Conservation (phyloP, 2,329 filamentous ascomycete species). For the Cytospora schulzeri region DNA sequence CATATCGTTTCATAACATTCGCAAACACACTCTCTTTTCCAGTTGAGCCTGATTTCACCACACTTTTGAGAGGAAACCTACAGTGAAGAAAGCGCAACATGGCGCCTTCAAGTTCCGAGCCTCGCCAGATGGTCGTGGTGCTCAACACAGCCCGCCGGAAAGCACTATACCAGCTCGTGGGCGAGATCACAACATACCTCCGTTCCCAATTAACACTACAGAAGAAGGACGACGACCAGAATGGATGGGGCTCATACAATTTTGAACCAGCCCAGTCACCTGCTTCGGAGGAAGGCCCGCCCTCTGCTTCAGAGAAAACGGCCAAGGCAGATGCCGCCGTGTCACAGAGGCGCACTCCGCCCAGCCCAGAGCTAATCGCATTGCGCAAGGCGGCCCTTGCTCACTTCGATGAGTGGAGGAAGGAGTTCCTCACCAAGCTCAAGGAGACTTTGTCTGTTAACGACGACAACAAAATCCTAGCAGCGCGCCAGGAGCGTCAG, state of each 20-base stretch:
- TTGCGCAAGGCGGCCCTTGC: conserved; percentile 59
- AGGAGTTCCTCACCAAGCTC: conserved; percentile 68
- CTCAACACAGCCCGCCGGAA: conserved; percentile 55
- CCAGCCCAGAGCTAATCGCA: conserved; percentile 37
- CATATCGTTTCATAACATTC: not conserved
- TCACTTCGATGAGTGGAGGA: conserved; percentile 78
- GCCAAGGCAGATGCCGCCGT: conserved; percentile 22
- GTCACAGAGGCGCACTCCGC: conserved; percentile 23
- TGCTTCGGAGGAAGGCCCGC: conserved; percentile 30
- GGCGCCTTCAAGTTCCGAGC: conserved; percentile 58
- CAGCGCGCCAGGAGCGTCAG: conserved; percentile 49
- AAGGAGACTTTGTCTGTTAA: conserved; percentile 62
- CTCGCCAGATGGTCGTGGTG: conserved; percentile 57
- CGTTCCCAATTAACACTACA: conserved; percentile 50
- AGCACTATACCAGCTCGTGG: conserved; percentile 53
- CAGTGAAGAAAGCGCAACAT: conserved; percentile 36
- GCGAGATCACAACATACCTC: conserved; percentile 58
- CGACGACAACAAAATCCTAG: conserved; percentile 46
- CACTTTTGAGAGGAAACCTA: not conserved
- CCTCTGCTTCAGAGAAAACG: conserved; percentile 22
- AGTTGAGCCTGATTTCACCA: no score
- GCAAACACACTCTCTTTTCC: no score
- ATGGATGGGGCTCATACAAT: not conserved
- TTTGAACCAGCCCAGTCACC: not conserved
- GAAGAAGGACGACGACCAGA: conserved; percentile 21